These are phyloP conservation scores for Epichloe aotearoae DNA, from an alignment of 2,329 filamentous ascomycete genomes.

Conservation along the genomic window DNA sequence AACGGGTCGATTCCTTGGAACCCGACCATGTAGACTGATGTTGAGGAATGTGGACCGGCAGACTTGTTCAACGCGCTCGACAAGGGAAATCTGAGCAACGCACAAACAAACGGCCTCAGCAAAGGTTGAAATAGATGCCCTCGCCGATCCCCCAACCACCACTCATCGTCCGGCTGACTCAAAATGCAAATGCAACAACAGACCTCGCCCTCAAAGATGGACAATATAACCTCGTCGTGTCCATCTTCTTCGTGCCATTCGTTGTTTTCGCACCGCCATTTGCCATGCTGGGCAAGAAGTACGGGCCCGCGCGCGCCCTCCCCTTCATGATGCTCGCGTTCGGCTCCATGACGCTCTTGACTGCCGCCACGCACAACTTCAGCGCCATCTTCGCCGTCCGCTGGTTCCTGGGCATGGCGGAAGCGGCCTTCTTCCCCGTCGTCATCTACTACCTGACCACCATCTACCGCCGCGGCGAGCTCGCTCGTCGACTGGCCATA, in stretches of 20 bases:
- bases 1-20: too few relatives aligned
- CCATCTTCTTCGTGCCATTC: slow-evolving; percentile 65
- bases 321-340: slow-evolving; percentile 60
- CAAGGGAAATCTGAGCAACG: slow-evolving; percentile 33
- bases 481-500: slow-evolving; percentile 38
- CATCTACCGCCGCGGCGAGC: slow-evolving; percentile 35
- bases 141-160: background rate
- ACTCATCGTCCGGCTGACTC: slow-evolving; percentile 11
- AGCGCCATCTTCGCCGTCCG: slow-evolving; percentile 35
- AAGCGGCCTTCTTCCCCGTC: slow-evolving; percentile 41
- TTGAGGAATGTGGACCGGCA: slow-evolving; percentile 3
- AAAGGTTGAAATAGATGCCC: slow-evolving; percentile 12
- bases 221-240: slow-evolving; percentile 59
- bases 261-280: slow-evolving; percentile 51
- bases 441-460: slow-evolving; percentile 40
- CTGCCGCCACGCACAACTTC: slow-evolving; percentile 36
- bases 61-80: slow-evolving; percentile 36
- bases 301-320: slow-evolving; percentile 52
- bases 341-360: slow-evolving; percentile 51
- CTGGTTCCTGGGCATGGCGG: slow-evolving; percentile 38
- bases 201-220: slow-evolving; percentile 39
- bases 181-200: slow-evolving; percentile 9
- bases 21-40: background rate
- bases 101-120: slow-evolving; percentile 37
- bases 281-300: slow-evolving; percentile 56